Conservation (phyloP, 202 grass and related monocot genomes). For the Brachypodium distachyon region DNA sequence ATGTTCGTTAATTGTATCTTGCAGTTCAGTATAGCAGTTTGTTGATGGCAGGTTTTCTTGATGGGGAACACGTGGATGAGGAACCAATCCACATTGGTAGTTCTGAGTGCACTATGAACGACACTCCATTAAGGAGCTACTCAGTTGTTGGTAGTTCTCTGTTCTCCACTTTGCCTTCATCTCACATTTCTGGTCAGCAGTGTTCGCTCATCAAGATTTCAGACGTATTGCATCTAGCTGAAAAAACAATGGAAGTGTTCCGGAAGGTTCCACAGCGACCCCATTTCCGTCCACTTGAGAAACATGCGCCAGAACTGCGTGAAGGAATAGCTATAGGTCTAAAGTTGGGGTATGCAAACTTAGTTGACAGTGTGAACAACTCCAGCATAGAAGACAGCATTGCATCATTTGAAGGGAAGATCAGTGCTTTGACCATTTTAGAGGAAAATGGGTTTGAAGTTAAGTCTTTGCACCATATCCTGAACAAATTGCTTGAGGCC, state of each 20-base stretch:
- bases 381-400: constrained; percentile 30
- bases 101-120: background rate
- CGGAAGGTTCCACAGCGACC: constrained; percentile 24
- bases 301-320: constrained; percentile 25
- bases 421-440: constrained; percentile 25
- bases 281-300: constrained; percentile 53
- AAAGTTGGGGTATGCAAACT: constrained; percentile 44
- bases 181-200: background rate
- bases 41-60: background rate
- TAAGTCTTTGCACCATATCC: constrained; percentile 7
- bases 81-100: background rate
- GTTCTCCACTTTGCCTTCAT: background rate
- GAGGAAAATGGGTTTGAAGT: constrained; percentile 73
- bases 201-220: constrained; percentile 40
- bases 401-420: constrained; percentile 33
- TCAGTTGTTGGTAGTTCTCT: constrained; percentile 6
- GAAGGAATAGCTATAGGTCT: constrained; percentile 86
- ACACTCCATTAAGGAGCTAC: background rate
- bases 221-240: constrained; percentile 44
- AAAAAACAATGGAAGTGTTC: constrained; percentile 45
- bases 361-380: constrained; percentile 29
- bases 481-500: constrained; percentile 30
- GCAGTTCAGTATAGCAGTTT: background rate
- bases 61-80: background rate
- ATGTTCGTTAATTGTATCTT: background rate